These are phyloP conservation scores for Steccherinum ochraceum DNA, from an alignment of 768 basidiomycete genomes.

Conservation along the genomic window DNA sequence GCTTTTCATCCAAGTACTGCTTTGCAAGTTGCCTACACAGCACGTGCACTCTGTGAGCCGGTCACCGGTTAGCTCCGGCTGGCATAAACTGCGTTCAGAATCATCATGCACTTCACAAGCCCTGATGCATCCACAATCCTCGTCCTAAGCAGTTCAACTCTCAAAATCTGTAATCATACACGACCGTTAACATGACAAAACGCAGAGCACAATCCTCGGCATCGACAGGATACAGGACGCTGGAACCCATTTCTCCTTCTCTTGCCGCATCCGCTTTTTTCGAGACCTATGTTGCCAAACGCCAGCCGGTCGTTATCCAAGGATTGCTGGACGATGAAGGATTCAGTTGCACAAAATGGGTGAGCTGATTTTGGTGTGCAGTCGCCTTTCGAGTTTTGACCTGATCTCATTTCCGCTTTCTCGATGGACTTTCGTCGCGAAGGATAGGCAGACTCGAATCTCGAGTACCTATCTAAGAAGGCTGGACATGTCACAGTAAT, in stretches of 20 bases:
- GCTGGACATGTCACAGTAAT: conserved; percentile 19
- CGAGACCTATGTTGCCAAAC: conserved; percentile 15
- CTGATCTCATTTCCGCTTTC: background rate
- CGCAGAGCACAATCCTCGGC: too few relatives aligned
- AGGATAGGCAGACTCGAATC: conserved; percentile 14
- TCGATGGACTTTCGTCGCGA: background rate
- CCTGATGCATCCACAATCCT: too few relatives aligned
- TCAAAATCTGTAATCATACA: too few relatives aligned
- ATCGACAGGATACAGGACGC: background rate
- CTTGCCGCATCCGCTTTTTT: background rate
- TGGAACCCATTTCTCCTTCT: background rate
- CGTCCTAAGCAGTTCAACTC: too few relatives aligned
- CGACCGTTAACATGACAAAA: too few relatives aligned
- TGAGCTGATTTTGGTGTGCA: conserved; percentile 5
- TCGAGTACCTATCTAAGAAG: conserved; percentile 18
- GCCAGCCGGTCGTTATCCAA: conserved; percentile 18
- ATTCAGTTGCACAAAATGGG: conserved; percentile 21
- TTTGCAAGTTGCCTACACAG: too few relatives aligned
- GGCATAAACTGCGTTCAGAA: too few relatives aligned
- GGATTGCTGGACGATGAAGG: conserved; percentile 19
- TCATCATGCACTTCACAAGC: too few relatives aligned
- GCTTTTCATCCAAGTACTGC: too few relatives aligned
- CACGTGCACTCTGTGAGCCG: too few relatives aligned
- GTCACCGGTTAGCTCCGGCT: too few relatives aligned
- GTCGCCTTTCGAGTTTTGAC: conserved; percentile 2